Evolutionary conservation across 2,329 filamentous ascomycete species (phyloP).

Genomic region (Geosmithia flava): DNA sequence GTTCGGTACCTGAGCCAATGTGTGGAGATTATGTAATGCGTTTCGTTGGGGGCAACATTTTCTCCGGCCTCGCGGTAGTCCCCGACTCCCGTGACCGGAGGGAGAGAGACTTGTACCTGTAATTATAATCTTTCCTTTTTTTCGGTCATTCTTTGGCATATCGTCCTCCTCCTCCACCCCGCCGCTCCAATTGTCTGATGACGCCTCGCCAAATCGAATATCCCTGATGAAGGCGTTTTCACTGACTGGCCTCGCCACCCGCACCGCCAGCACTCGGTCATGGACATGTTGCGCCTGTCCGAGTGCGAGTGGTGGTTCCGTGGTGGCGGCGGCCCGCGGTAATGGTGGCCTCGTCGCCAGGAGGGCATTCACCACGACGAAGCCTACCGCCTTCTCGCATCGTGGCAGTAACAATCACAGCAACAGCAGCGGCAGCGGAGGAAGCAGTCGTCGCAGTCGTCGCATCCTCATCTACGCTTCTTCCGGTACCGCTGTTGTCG

Average conservation of each 20-base stretch:
- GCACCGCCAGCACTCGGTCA: conserved; percentile 22
- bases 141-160: too few relatives aligned
- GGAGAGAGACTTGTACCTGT: too few relatives aligned
- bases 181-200: background rate
- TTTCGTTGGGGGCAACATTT: background rate
- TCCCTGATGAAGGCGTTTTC: conserved; percentile 27
- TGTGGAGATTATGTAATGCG: background rate
- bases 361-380: conserved; percentile 9
- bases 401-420: background rate
- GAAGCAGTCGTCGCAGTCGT: conserved; percentile 11
- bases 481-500: conserved; percentile 34
- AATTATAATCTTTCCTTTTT: too few relatives aligned
- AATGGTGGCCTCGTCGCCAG: conserved; percentile 17
- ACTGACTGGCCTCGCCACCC: conserved; percentile 22
- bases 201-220: background rate
- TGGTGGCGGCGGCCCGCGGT: conserved; percentile 10
- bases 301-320: too few relatives aligned
- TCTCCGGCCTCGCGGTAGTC: background rate
- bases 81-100: background rate
- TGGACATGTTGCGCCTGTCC: conserved; percentile 36
- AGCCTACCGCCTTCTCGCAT: background rate
- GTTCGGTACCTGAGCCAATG: too few relatives aligned
- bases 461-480: conserved; percentile 34
- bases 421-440: conserved; percentile 2
- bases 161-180: background rate